Conservation (phyloP, 106 monocot genomes). For the Allium cepa region DNA sequence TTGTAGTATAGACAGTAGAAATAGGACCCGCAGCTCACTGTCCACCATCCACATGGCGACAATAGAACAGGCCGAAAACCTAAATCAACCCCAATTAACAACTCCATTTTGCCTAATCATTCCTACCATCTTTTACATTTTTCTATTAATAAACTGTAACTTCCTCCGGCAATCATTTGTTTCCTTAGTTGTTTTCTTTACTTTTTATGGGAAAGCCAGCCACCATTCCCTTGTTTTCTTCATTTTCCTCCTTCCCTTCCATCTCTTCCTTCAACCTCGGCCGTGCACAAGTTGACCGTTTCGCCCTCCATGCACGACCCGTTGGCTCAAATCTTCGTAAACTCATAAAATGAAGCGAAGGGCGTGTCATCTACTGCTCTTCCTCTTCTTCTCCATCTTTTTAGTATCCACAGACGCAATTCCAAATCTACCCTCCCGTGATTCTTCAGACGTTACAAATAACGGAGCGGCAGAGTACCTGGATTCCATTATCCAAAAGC, state of each 20-base stretch:
- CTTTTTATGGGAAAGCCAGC: conserved; percentile 1
- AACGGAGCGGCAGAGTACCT: not conserved
- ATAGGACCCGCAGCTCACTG: no score
- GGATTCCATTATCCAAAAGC: conserved; percentile 14
- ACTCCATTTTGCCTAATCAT: not conserved
- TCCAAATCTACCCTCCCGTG: not conserved
- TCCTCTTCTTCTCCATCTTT: not conserved
- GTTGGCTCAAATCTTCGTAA: not conserved
- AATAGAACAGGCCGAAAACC: not conserved
- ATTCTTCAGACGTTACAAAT: not conserved
- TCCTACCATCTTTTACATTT: not conserved
- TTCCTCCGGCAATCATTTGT: not conserved
- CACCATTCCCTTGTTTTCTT: not conserved
- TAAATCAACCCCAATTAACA: not conserved
- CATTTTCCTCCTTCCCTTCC: not conserved
- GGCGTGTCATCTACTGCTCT: not conserved
- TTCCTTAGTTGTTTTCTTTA: not conserved
- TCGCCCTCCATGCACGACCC: not conserved
- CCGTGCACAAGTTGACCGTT: not conserved
- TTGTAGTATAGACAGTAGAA: no score
- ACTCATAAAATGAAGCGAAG: conserved; percentile 4
- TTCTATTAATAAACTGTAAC: conserved; percentile 1
- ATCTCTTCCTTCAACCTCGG: not conserved
- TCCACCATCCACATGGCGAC: conserved; percentile 15
- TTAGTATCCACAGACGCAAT: not conserved